Base-by-base conservation (phyloP, 2,329 filamentous ascomycete species). In the Aspergillus aculeatinus region DNA sequence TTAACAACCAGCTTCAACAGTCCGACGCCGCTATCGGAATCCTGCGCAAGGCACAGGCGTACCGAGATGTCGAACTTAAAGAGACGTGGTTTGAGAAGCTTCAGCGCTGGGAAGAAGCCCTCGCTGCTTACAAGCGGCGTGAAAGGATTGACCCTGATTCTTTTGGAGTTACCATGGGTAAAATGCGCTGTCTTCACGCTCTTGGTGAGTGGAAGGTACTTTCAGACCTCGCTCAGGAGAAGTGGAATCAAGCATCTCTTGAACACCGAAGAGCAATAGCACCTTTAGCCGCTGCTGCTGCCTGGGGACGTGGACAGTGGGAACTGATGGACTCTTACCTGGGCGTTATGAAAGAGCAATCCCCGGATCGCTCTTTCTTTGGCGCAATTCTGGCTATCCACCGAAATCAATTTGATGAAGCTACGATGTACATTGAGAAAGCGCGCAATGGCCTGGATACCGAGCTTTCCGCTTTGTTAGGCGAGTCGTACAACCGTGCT, bases 31-130 rank as follows among this genome's bases (percentile, higher is more conserved):
- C 95, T 48, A 98, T 99, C 68, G 95, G 95, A 76, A 99, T 99
- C 62, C 82, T 99, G 59, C 88, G 95, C 54, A 96, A 96, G 78
- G 95, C 95, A 9, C 95, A 99, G 75, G 87, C 92, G 48, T 99
- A 98, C 75, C 91, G 91, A 67, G 95, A 99, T 71, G 96, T 99
- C 31, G 92, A 96, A 72, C 83, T 99, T 53, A 92, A 96, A 61
- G 95, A 99, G 78, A 97, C 93, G 0, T 99, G 95, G 95, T 99
- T 97, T 67, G 96, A 99, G 77, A 98, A 97, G 79, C 81, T 99
- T 51, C 92, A 98, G 75, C 88, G 95, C 60, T 99, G 96, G 96
- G 96, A 99, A 66, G 96, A 99, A 76, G 95, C 95, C 2, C 81
- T 99, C 58, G 87, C 89, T 50, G 96, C 95, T 51, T 98, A 98